These are phyloP conservation scores for Fusarium tanahbumbuense DNA, from an alignment of 2,329 filamentous ascomycete species.

Conservation along the genomic window DNA sequence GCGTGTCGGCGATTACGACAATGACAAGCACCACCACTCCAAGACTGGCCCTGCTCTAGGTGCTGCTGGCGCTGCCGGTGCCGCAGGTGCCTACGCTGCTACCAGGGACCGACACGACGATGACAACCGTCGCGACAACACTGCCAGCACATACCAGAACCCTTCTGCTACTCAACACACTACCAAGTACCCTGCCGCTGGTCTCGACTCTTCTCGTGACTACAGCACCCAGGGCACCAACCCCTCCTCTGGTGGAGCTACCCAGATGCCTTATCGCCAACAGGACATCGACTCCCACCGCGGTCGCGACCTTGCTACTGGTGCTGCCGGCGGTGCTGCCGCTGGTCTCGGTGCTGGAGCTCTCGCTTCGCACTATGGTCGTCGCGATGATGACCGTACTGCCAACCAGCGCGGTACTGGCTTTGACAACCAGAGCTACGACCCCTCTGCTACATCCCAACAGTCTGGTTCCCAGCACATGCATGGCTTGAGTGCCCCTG, in stretches of 20 bases:
- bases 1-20: not conserved
- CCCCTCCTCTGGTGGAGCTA: not conserved
- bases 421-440: not conserved
- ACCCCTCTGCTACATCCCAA: not conserved
- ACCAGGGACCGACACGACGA: constrained; percentile 19
- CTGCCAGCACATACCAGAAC: not conserved
- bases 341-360: constrained; percentile 21
- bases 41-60: constrained; percentile 28
- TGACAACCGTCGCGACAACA: not conserved
- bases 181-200: constrained; percentile 9
- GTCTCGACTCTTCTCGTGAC: not conserved
- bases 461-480: not conserved
- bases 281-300: not conserved
- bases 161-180: not conserved
- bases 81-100: constrained; percentile 32
- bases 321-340: not conserved
- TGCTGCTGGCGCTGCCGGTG: constrained; percentile 31
- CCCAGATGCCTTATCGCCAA: not conserved
- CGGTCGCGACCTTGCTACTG: not conserved
- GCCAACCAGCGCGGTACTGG: not conserved
- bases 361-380: constrained; percentile 4
- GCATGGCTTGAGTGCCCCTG: not conserved
- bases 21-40: constrained; percentile 13
- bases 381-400: not conserved
- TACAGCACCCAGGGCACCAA: not conserved